Percentiles rank a stretch among this genome's conserved stretches.
Conservation (phyloP, 306 rosid species). For the Pueraria montana region DNA sequence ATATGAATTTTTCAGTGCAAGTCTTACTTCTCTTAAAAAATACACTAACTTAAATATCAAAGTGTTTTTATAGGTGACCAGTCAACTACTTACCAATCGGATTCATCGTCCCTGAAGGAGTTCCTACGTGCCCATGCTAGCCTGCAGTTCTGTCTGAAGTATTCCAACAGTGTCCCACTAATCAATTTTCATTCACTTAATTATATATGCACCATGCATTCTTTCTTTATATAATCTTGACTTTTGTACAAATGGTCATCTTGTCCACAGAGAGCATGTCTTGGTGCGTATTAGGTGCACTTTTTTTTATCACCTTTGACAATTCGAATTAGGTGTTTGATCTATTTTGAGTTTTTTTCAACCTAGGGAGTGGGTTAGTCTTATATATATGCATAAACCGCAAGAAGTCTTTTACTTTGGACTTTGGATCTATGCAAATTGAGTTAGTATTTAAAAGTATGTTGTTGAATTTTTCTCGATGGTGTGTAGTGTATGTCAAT, state of each 20-base stretch:
- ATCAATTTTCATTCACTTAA: background rate
- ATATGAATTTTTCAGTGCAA: too few species aligned
- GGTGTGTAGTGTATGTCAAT: constrained; percentile 23
- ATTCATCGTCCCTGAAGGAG: background rate
- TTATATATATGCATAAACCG: background rate
- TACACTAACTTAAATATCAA: too few species aligned
- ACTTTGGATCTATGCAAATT: constrained; percentile 14
- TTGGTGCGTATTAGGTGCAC: constrained; percentile 41
- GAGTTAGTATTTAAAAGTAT: background rate
- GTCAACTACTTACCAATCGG: background rate
- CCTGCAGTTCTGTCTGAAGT: background rate
- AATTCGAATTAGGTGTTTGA: constrained; percentile 11
- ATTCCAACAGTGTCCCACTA: constrained; percentile 2
- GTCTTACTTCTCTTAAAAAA: too few species aligned
- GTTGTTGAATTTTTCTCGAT: background rate
- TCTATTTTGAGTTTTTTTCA: constrained; percentile 35
- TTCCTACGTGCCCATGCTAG: background rate
- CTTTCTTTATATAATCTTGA: constrained; percentile 16
- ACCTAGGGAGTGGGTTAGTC: background rate
- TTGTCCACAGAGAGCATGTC: constrained; percentile 23
- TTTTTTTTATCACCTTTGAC: constrained; percentile 31
- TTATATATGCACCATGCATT: background rate
- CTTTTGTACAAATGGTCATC: background rate
- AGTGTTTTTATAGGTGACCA: too few species aligned
- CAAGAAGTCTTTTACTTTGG: constrained; percentile 5